Conservation (phyloP, 495 filamentous ascomycete species). For the Delitschia confertaspora region DNA sequence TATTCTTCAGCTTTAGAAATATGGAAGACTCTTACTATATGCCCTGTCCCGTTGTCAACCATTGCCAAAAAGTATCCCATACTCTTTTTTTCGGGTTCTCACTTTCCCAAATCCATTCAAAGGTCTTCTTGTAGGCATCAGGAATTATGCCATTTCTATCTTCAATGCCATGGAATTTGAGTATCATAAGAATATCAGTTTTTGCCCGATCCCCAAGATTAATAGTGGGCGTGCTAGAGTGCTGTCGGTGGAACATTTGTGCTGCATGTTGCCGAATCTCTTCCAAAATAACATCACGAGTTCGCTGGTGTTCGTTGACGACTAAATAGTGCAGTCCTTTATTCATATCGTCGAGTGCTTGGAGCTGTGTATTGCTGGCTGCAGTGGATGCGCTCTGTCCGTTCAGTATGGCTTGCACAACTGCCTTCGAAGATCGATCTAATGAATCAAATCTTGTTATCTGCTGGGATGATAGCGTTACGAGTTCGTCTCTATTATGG, state of each 20-base stretch:
- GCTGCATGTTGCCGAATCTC: slow-evolving; percentile 1
- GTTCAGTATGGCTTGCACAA: background rate
- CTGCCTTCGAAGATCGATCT: slow-evolving; percentile 1
- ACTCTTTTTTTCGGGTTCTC: background rate
- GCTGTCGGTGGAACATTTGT: too few species aligned
- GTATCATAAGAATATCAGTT: slow-evolving; percentile 5
- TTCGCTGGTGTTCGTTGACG: slow-evolving; percentile 6
- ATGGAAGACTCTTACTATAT: slow-evolving; percentile 3
- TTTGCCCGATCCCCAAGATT: too few species aligned
- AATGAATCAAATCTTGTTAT: background rate
- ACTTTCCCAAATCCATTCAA: slow-evolving; percentile 13
- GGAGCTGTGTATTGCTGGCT: slow-evolving; percentile 2
- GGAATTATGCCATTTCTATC: slow-evolving; percentile 3
- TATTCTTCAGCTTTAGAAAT: background rate
- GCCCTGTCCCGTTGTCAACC: slow-evolving; percentile 6
- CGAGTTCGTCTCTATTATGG: background rate
- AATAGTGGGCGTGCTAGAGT: too few species aligned
- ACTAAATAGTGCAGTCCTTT: background rate
- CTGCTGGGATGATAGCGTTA: background rate
- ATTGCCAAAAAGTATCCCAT: background rate
- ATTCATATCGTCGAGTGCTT: background rate
- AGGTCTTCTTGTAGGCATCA: slow-evolving; percentile 3
- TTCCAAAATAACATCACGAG: background rate
- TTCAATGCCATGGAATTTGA: slow-evolving; percentile 3
- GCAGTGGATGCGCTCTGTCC: slow-evolving; percentile 4